Evolutionary conservation across 2,329 filamentous ascomycete genomes (phyloP).

Genomic region (Aspergillus ustus): DNA sequence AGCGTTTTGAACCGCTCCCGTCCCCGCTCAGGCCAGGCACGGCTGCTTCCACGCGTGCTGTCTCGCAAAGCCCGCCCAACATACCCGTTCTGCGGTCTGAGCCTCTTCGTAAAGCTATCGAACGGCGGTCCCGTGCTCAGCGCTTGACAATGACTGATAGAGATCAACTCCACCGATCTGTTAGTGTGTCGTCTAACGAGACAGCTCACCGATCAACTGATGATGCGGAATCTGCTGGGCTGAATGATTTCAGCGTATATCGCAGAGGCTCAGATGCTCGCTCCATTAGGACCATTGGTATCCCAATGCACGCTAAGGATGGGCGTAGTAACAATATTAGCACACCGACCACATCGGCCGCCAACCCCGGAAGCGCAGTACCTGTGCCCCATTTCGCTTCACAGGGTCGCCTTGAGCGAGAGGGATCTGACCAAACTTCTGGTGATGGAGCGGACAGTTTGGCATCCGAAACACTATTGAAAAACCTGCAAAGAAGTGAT

Average conservation of each 20-base stretch:
- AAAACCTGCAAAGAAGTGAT: constrained; percentile 58
- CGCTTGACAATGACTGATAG: constrained; percentile 43
- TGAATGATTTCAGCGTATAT: constrained; percentile 30
- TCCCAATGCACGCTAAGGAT: constrained; percentile 54
- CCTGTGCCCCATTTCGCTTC: constrained; percentile 59
- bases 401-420: constrained; percentile 36
- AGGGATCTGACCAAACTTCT: constrained; percentile 28
- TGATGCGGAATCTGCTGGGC: constrained; percentile 34
- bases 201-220: constrained; percentile 42
- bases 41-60: constrained; percentile 52
- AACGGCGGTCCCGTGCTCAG: constrained; percentile 55
- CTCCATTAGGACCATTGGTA: constrained; percentile 46
- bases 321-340: constrained; percentile 51
- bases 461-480: constrained; percentile 60
- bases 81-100: constrained; percentile 56
- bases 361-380: constrained; percentile 55
- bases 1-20: constrained; percentile 43
- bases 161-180: constrained; percentile 43
- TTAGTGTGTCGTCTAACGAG: constrained; percentile 52
- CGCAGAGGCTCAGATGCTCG: constrained; percentile 50
- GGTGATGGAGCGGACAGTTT: constrained; percentile 46
- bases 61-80: constrained; percentile 59
- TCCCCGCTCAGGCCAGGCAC: constrained; percentile 47
- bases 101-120: constrained; percentile 59
- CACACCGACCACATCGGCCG: constrained; percentile 57